phyloP scores from a whole-genome alignment of 2,329 filamentous ascomycete genomes.

The Aureobasidium sp. region DNA sequence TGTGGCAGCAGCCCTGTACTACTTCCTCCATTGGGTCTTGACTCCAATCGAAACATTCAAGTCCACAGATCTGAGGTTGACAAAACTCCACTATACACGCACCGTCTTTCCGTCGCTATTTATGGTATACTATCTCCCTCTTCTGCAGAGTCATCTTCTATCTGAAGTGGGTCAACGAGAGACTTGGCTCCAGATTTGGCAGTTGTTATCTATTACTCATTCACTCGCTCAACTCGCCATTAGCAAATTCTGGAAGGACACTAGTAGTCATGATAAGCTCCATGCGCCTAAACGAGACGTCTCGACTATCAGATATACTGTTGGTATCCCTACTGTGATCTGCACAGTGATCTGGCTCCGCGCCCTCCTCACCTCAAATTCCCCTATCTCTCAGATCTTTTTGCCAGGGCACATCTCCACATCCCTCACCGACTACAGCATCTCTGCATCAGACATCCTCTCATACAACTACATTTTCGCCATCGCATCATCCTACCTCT shows the following conservation, averaged over 20 bases:
- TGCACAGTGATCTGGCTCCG: constrained; percentile 21
- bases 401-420: neutral
- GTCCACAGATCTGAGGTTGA: constrained; percentile 37
- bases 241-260: constrained; percentile 28
- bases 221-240: constrained; percentile 26
- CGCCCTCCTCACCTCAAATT: neutral
- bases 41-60: constrained; percentile 38
- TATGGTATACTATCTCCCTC: constrained; percentile 31
- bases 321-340: constrained; percentile 19
- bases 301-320: constrained; percentile 17
- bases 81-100: constrained; percentile 31
- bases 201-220: constrained; percentile 23
- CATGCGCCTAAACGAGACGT: constrained; percentile 25
- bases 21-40: constrained; percentile 41
- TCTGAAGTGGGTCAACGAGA: constrained; percentile 22
- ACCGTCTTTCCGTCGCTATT: constrained; percentile 35
- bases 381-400: constrained; percentile 7
- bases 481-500: constrained; percentile 30
- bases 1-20: constrained; percentile 40
- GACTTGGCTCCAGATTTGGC: constrained; percentile 21
- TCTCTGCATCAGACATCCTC: neutral
- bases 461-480: constrained; percentile 19
- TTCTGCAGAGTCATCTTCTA: constrained; percentile 22
- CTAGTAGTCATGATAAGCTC: constrained; percentile 25
- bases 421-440: neutral